Conservation (phyloP, 805 yeast genomes). For the Vanderwaltozyma tropicalis region DNA sequence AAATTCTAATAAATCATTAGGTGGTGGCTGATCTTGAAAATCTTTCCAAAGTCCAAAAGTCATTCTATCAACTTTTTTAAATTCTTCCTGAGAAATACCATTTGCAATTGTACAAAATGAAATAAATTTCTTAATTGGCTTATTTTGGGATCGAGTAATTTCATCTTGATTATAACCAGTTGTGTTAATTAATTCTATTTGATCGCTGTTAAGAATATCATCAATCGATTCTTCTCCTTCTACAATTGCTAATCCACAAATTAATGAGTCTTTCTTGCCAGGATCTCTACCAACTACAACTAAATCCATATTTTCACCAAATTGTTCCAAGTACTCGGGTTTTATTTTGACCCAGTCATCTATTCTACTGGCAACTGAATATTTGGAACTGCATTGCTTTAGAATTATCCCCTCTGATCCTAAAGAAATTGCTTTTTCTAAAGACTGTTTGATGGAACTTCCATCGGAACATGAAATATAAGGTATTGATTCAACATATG, state of each 20-base stretch:
- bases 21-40: constrained; percentile 32
- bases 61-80: constrained; percentile 42
- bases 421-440: constrained; percentile 46
- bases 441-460: constrained; percentile 43
- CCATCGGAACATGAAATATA: constrained; percentile 33
- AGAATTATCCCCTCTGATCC: constrained; percentile 78
- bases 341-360: constrained; percentile 80
- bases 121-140: constrained; percentile 31
- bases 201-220: not conserved
- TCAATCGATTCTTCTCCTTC: constrained; percentile 23
- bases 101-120: constrained; percentile 77
- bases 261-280: constrained; percentile 56
- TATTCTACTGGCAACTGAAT: constrained; percentile 50
- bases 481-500: constrained; percentile 39
- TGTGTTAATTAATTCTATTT: not conserved
- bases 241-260: constrained; percentile 57
- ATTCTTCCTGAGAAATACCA: constrained; percentile 63
- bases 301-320: constrained; percentile 79
- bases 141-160: constrained; percentile 1
- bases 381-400: constrained; percentile 50
- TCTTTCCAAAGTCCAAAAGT: constrained; percentile 56
- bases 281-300: constrained; percentile 69
- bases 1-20: constrained; percentile 36
- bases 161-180: not conserved
- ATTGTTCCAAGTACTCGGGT: constrained; percentile 79